Evolutionary conservation across 345 rosid genomes (phyloP), one percentile per base, ranked within the genome.

Genomic region (Turritis glabra): DNA sequence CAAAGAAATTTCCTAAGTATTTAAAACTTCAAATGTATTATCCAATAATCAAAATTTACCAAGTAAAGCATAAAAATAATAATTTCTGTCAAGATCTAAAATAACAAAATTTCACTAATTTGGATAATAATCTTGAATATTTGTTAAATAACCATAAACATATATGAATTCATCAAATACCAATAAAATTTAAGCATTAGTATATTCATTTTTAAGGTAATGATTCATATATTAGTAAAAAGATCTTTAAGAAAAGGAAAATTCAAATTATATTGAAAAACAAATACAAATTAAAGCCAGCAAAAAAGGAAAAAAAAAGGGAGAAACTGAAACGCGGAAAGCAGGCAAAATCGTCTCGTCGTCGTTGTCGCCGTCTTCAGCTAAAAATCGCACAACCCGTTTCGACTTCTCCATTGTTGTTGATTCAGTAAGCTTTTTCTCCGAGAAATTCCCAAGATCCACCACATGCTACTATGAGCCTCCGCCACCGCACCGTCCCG

Each of bases 401-500:
- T 76, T 69, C 59, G 40, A 62, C 27, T 33, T 64, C 66, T 18
- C 37, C 47, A 64, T 71, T 21, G 40, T 46, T 48, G 0, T 70
- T 64, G 77, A 71, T 44, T 63, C 60, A 63, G 76, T 63, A 59
- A 75, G 37, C 32, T 12, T 48, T 13, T 62, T 46, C 50, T 54
- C 32, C 32, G 5, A 29, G 2, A 29, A n/a, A 60, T 35, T 32
- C 56, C 27, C 44, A 9, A 73, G 78, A 78, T 65, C 68, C 48
- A 55, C 13, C 73, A 74, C 68, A 79, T 74, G 79, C 73, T 29
- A 75, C 65, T 44, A 83, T 83, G 84, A 80, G 82, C 67, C 75
- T 79, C 63, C 88, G 84, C 63, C 77, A 82, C 81, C 87, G 86
- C 32, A 68, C 74, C 67, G 64, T 64, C 68, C 51, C 77, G 29